These are phyloP conservation scores for Porcisia hertigi DNA, from an alignment of 208 protist species.

Conservation along the genomic window DNA sequence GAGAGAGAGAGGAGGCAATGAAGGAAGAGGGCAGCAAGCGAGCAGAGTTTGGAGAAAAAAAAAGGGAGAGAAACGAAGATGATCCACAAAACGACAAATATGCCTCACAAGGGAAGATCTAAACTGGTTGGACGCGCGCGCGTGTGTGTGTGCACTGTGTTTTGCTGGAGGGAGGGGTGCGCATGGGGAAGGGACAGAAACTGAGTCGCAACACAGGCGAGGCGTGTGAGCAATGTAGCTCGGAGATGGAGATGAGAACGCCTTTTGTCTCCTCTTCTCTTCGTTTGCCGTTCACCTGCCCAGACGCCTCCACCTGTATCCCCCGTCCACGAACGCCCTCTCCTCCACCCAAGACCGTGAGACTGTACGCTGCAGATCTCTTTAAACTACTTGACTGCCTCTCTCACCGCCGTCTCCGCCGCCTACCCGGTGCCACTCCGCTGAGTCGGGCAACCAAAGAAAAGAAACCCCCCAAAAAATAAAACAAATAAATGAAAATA, in stretches of 20 bases:
- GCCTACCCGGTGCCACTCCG: too few species aligned
- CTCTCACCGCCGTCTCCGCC: not conserved
- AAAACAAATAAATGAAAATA: not conserved
- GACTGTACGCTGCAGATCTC: too few species aligned
- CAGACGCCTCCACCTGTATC: not conserved
- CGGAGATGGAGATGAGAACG: too few species aligned
- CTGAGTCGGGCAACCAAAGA: too few species aligned
- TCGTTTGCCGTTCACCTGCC: not conserved
- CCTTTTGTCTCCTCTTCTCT: not conserved
- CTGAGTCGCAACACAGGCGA: not conserved
- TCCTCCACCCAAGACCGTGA: not conserved
- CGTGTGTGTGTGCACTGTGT: too few species aligned
- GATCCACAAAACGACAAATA: not conserved
- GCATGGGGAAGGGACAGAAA: not conserved
- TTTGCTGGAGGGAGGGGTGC: not conserved
- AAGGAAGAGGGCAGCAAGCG: not conserved
- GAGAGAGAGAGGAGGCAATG: not conserved
- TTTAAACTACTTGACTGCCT: not conserved
- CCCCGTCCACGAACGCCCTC: not conserved
- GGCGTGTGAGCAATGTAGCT: not conserved
- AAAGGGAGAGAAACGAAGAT: not conserved
- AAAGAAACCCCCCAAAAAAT: too few species aligned
- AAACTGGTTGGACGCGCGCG: not conserved
- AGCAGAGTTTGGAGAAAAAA: not conserved
- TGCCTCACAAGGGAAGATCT: not conserved